Evolutionary conservation across 2,329 filamentous ascomycete genomes (phyloP).

Genomic region (Dendrostoma leiphaemia): DNA sequence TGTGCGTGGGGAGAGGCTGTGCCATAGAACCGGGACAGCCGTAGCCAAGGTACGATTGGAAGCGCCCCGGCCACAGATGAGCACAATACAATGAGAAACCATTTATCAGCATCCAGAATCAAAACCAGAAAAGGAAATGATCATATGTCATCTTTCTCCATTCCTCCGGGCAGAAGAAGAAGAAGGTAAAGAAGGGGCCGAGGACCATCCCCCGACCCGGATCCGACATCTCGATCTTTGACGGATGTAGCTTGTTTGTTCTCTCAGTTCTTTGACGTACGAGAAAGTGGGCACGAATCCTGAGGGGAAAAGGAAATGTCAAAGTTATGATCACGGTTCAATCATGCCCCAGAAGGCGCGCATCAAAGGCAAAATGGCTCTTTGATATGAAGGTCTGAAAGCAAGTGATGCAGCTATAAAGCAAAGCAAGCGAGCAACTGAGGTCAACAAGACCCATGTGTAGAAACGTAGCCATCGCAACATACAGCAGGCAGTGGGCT

Average conservation of each 20-base stretch:
- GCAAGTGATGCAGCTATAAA: constrained; percentile 16
- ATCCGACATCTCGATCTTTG: neutral
- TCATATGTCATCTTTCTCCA: neutral
- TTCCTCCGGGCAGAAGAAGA: neutral
- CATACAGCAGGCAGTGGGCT: constrained; percentile 22
- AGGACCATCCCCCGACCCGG: no score
- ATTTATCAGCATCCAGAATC: no score
- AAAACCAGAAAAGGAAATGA: no score
- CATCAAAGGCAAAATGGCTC: constrained; percentile 16
- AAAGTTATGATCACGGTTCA: constrained; percentile 1
- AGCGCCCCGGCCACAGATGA: no score
- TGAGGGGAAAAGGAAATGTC: neutral
- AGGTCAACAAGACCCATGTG: constrained; percentile 31
- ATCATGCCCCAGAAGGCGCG: neutral
- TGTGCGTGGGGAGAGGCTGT: no score
- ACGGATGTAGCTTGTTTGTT: neutral
- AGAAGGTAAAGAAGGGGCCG: neutral
- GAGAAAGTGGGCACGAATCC: neutral
- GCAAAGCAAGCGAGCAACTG: constrained; percentile 21
- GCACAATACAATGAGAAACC: no score
- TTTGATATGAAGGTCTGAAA: constrained; percentile 17
- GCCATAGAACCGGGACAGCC: no score
- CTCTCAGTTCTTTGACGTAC: neutral
- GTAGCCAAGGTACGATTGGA: no score
- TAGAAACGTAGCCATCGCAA: constrained; percentile 34